Base-by-base conservation (phyloP, 2,329 filamentous ascomycete genomes). In the Colletotrichum endophyticum region DNA sequence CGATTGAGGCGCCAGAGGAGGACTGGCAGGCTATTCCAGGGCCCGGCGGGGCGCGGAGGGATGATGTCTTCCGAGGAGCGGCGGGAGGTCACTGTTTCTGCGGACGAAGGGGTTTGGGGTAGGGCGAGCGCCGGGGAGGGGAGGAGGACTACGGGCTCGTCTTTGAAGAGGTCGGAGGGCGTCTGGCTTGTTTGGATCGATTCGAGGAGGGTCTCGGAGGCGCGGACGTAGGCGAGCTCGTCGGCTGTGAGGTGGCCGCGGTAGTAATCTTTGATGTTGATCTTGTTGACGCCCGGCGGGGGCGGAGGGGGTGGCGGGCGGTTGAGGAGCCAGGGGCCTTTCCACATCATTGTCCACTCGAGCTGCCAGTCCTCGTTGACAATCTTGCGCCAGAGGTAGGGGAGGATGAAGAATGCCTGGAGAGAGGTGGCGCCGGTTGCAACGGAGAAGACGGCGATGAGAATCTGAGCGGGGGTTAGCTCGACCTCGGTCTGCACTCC, bases 331-430 rank as follows among this genome's bases (percentile, higher is more conserved):
- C 87, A 81, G 15, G 88, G 89, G 0, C 90, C 90, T 13, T 86
- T 82, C 78, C 88, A 83, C 36, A 88, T 80, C 69, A 91, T 84
- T 79, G 87, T 90, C 83, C 85, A 86, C 73, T 85, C 87, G 8
- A 91, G 80, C 19, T 86, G 85, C 86, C 88, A 90, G 79, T 92
- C 90, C 56, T 90, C 86, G 64, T 85, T 83, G 77, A 90, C 82
- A 22, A 91, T 86, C 30, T 87, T 85, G 36, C 87, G 85, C 82
- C 90, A 87, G 32, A 91, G 82, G 76, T 86, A 92, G 2, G 90
- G 90, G 8, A 92, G 83, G 75, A 91, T 83, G 79, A 91, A 91
- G 61, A 87, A 73, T 64, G 81, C 81, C 32, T 88, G 82, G 12
- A 91, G 78, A 5, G 86, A 66, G 1, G 84, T 83, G 5, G 87